These are phyloP conservation scores for Capsicum baccatum DNA, from an alignment of 257 asterid genomes.

Conservation along the genomic window DNA sequence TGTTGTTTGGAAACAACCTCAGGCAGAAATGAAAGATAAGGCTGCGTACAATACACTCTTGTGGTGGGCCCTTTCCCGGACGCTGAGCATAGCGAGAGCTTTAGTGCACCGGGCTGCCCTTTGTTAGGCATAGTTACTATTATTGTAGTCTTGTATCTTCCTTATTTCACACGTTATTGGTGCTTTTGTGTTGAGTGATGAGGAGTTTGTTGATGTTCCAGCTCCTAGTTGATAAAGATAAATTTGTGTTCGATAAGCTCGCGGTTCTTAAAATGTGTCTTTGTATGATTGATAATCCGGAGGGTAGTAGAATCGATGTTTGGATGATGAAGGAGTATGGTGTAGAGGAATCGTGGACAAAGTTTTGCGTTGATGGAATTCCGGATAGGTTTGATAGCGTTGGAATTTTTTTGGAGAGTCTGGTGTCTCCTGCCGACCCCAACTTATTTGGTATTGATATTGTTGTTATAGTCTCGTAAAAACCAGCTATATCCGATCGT, in stretches of 20 bases:
- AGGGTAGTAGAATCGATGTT: conserved; percentile 28
- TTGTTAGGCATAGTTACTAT: no score
- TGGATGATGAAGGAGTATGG: conserved; percentile 58
- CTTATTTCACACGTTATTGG: no score
- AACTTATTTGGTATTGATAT: not conserved
- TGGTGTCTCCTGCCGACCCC: conserved; percentile 28
- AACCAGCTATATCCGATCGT: no score
- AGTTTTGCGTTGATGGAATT: conserved; percentile 30
- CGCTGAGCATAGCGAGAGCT: no score
- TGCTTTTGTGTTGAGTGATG: conserved; percentile 46
- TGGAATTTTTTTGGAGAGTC: conserved; percentile 42
- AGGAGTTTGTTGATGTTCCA: conserved; percentile 47
- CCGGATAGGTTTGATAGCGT: conserved; percentile 1
- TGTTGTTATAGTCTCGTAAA: not conserved
- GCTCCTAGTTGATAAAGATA: conserved; percentile 38
- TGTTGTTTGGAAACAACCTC: no score
- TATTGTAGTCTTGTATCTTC: no score
- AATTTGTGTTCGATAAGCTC: conserved; percentile 39
- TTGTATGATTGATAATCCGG: conserved; percentile 40
- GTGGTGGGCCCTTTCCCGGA: no score
- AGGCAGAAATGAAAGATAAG: no score
- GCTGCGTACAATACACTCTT: no score
- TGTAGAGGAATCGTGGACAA: conserved; percentile 44
- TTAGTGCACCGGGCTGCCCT: no score
- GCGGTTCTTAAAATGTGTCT: conserved; percentile 52